A percentile compares a stretch with the other conserved stretches of the same genome.
Evolutionary conservation across 2,329 filamentous ascomycete genomes (phyloP).

Genomic region (Malbranchea zuffiana): DNA sequence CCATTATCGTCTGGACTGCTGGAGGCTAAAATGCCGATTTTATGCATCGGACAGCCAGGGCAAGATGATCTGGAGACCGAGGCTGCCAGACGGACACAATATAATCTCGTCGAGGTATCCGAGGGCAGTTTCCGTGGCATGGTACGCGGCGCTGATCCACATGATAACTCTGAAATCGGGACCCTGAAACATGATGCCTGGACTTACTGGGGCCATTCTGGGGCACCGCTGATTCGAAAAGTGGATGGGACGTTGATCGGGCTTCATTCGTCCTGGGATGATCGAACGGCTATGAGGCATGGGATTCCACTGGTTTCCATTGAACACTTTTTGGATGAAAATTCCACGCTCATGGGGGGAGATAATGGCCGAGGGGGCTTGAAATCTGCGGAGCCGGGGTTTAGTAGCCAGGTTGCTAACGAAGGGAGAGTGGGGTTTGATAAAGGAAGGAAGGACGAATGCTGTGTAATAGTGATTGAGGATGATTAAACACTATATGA

Average conservation of each 20-base stretch:
- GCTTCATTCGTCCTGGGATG: constrained; percentile 46
- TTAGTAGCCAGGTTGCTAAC: too few species aligned
- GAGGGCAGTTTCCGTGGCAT: constrained; percentile 34
- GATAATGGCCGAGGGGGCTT: too few species aligned
- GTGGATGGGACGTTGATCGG: constrained; percentile 36
- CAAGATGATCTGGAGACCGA: constrained; percentile 37
- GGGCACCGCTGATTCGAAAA: constrained; percentile 38
- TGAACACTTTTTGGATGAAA: constrained; percentile 27
- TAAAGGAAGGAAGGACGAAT: too few species aligned
- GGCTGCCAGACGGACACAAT: constrained; percentile 30
- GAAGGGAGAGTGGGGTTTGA: too few species aligned
- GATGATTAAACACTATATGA: too few species aligned
- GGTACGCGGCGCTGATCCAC: constrained; percentile 31
- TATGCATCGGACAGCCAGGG: constrained; percentile 35
- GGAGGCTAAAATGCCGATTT: constrained; percentile 15
- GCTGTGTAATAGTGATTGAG: too few species aligned
- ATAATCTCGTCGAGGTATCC: constrained; percentile 40
- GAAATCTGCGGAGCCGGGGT: too few species aligned
- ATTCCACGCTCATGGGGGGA: constrained; percentile 3
- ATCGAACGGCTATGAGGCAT: constrained; percentile 41
- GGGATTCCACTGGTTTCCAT: constrained; percentile 40
- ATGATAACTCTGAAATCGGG: constrained; percentile 45
- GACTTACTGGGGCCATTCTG: constrained; percentile 49
- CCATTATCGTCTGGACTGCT: constrained; percentile 11
- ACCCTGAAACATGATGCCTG: constrained; percentile 44